Percentiles rank a stretch among this genome's conserved stretches.
Evolutionary conservation across 305 asterid genomes (phyloP).

Genomic region (Fraxinus floribunda): DNA sequence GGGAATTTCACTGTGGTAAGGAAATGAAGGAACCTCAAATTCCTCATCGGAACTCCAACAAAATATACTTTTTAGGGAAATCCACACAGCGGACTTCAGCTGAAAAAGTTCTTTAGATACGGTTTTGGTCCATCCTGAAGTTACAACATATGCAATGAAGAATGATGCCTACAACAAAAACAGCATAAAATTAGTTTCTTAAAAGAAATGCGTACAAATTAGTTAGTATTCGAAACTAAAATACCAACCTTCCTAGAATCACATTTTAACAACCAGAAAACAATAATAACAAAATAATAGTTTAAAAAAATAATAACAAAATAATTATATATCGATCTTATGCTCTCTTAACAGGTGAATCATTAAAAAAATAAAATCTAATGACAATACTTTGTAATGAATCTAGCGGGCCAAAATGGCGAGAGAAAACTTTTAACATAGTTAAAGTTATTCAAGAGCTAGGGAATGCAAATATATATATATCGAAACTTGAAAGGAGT

Average conservation of each 20-base stretch:
- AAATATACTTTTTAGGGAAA: constrained; percentile 39
- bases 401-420: background rate
- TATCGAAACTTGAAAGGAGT: background rate
- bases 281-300: background rate
- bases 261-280: background rate
- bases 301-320: background rate
- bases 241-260: background rate
- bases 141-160: constrained; percentile 94
- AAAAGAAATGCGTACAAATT: background rate
- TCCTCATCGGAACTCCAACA: constrained; percentile 53
- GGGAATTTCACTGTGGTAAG: constrained; percentile 87
- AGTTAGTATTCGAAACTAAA: background rate
- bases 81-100: constrained; percentile 43
- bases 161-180: constrained; percentile 69
- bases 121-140: constrained; percentile 93
- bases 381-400: background rate
- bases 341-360: background rate
- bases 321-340: background rate
- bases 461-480: background rate
- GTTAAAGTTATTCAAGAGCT: background rate
- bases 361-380: background rate
- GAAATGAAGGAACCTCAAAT: constrained; percentile 67
- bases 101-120: constrained; percentile 63
- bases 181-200: constrained; percentile 10
- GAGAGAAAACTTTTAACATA: background rate